Base-by-base conservation (phyloP, 2,329 filamentous ascomycete genomes). In the Cyanodermella asteris region DNA sequence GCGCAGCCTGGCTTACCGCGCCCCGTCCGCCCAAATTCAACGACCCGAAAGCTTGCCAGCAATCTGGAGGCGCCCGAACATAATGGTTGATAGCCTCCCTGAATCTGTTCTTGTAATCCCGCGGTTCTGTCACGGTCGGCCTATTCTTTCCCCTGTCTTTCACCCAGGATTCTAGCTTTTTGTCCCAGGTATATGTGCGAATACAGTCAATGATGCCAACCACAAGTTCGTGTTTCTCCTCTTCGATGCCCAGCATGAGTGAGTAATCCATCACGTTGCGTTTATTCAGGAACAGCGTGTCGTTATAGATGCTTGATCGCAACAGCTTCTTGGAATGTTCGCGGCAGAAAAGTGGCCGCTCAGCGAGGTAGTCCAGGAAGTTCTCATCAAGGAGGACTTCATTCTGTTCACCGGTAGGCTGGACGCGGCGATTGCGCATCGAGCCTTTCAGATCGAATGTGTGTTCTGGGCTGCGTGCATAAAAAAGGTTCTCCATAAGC, bases 191-290 rank as follows among this genome's bases (percentile, higher is more conserved):
- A 45, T 94, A 97, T 0, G 87, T 97, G 28, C 87, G 70, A 36
- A 97, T 94, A 46, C 87, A 94, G 46, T 97, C 84, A 35, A 97
- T 94, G 40, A 97, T 94, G 4, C 87, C 87, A 3, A 97, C 82
- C 9, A 94, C 80, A 9, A 97, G 65, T 50, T 97, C 84, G 40
- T 84, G 82, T 34, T 70, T 66, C 18, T 62, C 61, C 45, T 93
- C 87, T 40, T 97, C 84, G 22, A 97, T 90, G 1, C 84, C 90
- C 27, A 93, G 82, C 87, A 97, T 97, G 22, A 97, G 63, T 13
- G 75, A 87, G 52, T 97, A 97, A 50, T 97, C 87, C 87, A 97
- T 97, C 27, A 97, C 87, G 39, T 94, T 87, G 43, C 94, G 84
- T 19, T 81, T 70, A 23, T 77, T 81, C 26, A 97, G 54, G 53